Base-by-base conservation (phyloP, 2,329 filamentous ascomycete genomes). In the Hirsutella rhossiliensis region DNA sequence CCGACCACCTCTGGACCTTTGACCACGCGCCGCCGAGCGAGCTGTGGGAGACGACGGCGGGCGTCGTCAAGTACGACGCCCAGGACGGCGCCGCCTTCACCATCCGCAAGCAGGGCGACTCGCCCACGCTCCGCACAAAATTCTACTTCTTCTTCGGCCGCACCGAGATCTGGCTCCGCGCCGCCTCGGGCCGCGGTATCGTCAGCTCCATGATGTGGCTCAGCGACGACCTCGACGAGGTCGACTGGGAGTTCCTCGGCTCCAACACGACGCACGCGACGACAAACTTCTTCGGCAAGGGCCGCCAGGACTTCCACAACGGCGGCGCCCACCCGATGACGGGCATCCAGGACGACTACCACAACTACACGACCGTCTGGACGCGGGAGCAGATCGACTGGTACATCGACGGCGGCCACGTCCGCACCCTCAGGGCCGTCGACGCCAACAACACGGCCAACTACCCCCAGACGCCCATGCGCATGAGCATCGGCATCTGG, bases 91-190 rank as follows among this genome's bases (percentile, higher is more conserved):
- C 84, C 38, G 67, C 74, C 44, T 89, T 94, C 65, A 82, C 75
- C 42, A 80, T 95, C 63, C 66, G 62, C 45, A 72, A 81, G 58
- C 73, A 78, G 50, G 78, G 81, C 49, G 78, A 94, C 54, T 84
- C 87, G 0, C 85, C 87, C 1, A 94, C 87, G 1, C 75, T 94
- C 48, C 75, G 80, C 50, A 80, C 84, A 40, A 78, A 80, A 54
- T 90, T 88, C 61, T 92, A 87, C 67, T 84, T 94, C 63, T 88
- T 94, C 69, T 90, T 84, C 52, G 87, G 87, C 43, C 78, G 80
- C 47, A 80, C 87, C 45, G 86, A 92, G 62, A 73, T 90, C 46
- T 72, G 77, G 52, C 76, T 94, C 69, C 86, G 87, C 66, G 84
- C 84, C 4, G 80, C 88, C 1, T 66, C 70, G 1, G 88, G 88